Evolutionary conservation across 2,329 filamentous ascomycete genomes (phyloP), one percentile per base, ranked within the genome.

Genomic region (Colletotrichum sp.): DNA sequence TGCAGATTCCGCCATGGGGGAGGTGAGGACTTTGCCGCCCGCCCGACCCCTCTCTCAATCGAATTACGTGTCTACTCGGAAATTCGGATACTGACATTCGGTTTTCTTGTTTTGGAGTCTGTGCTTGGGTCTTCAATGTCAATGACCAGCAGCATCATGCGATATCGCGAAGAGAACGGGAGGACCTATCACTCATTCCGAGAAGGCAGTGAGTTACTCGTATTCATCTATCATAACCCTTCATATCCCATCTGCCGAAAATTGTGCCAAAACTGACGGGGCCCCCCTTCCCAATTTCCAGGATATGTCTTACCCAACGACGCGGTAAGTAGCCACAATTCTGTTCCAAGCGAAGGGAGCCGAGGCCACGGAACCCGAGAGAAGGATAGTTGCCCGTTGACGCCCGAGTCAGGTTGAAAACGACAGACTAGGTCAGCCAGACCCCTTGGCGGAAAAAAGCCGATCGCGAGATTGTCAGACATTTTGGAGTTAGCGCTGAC

Each of bases 101-200:
- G n/a, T 18, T 28, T 30, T 13, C 26, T 21, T 30, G 21, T n/a
- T 26, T 36, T 28, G 18, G 21, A 76, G 73, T 73, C 73, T 57
- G 73, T 72, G 62, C 64, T 76, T 55, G 69, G 60, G 76, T 83
- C 82, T 36, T 83, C 82, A 0, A 80, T 79, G 0, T 85, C 83
- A 5, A 79, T 85, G 55, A 78, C 79, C 15, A 85, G 84, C 2
- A 87, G 84, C 71, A 85, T 87, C 60, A 75, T 82, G 62, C 78
- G 81, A n/a, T 84, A 83, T 76, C 83, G 84, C 6, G 80, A 82
- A n/a, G 86, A 87, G 71, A 85, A 86, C 71, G 85, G 85, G 2
- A 79, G 85, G 18, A 86, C 83, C 0, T 86, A 86, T 44, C 83
- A 86, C 65, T 78, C 84, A 1, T 85, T 80, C 60, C 82, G 82